Evolutionary conservation across 2,329 filamentous ascomycete species (phyloP).

Genomic region (Chrysosporium queenslandicum): DNA sequence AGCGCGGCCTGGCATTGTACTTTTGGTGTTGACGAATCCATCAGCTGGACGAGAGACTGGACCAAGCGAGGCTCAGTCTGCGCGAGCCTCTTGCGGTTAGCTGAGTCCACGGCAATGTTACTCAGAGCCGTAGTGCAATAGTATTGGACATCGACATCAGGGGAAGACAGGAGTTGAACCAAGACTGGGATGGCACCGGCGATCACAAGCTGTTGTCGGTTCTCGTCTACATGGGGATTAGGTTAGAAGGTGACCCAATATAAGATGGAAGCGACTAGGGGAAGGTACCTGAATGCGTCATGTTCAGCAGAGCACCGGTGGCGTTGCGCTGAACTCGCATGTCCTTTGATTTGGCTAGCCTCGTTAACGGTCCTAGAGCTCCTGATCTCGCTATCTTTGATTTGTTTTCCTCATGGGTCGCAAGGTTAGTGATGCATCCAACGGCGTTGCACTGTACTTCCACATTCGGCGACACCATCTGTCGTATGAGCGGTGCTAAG

Average conservation of each 20-base stretch:
- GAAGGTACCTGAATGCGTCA: slow-evolving; percentile 85
- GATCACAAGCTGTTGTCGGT: slow-evolving; percentile 92
- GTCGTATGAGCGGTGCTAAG: slow-evolving; percentile 80
- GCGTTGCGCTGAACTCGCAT: slow-evolving; percentile 98
- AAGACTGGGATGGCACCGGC: slow-evolving; percentile 96
- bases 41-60: slow-evolving; percentile 85
- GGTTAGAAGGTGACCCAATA: slow-evolving; percentile 20
- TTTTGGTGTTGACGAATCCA: slow-evolving; percentile 95
- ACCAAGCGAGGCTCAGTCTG: slow-evolving; percentile 85
- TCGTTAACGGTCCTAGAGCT: slow-evolving; percentile 79
- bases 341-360: slow-evolving; percentile 90
- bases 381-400: slow-evolving; percentile 95
- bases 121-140: slow-evolving; percentile 97
- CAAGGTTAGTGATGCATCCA: slow-evolving; percentile 95
- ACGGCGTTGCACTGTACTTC: slow-evolving; percentile 99
- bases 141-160: slow-evolving; percentile 96
- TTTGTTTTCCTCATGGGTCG: slow-evolving; percentile 98
- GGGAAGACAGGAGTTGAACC: slow-evolving; percentile 83
- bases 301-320: slow-evolving; percentile 90
- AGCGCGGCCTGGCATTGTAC: slow-evolving; percentile 96
- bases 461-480: slow-evolving; percentile 97
- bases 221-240: slow-evolving; percentile 62
- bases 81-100: slow-evolving; percentile 81
- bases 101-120: slow-evolving; percentile 92
- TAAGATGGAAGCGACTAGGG: background rate